Base-by-base conservation (phyloP, 1,139 yeast species). In the Keqinozyma sinolaborantium region DNA sequence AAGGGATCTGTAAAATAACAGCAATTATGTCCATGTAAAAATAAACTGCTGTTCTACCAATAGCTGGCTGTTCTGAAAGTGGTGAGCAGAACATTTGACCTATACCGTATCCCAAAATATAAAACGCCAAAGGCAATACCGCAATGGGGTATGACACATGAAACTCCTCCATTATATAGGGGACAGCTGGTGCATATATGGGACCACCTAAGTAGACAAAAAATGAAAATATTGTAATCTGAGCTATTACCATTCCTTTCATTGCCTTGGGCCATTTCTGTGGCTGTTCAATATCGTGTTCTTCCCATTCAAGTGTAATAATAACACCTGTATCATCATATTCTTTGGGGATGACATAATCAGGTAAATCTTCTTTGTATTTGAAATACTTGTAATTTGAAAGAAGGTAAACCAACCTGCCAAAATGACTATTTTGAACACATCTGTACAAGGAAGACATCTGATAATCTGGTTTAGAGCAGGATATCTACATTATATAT, bases 21-120 rank as follows among this genome's bases (percentile, higher is more conserved):
- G 53, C 60, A 4, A 62, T 30, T 36, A 60, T 50, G 23, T 59
- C 46, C 3, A 64, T 53, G 24, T 44, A 29, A 28, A 59, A 41
- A 38, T 63, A 64, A 27, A 62, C 48, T 19, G 61, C 48, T 31
- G 70, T 73, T 41, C 87, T 62, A 3, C 87, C 87, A 33, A 78
- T 67, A 12, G 56, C 56, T 7, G 57, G 45, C 32, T 54, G 50
- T 47, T 78, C 83, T 4, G 79, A 66, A 35, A 77, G 38, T 1
- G 84, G 83, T 2, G 79, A 63, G 33, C 75, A 68, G 1, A 75
- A 38, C 61, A 74, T 54, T 10, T 79, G 81, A 0, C 80, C 80
- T 19, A 72, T 29, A 16, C 80, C 83, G 42, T 74, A 77, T 1
- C 81, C 83, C 14, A 76, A 40, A n/a, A 77, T 77, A 41, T 48